Conservation (phyloP, 2,329 filamentous ascomycete genomes). For the Tothia fuscella region DNA sequence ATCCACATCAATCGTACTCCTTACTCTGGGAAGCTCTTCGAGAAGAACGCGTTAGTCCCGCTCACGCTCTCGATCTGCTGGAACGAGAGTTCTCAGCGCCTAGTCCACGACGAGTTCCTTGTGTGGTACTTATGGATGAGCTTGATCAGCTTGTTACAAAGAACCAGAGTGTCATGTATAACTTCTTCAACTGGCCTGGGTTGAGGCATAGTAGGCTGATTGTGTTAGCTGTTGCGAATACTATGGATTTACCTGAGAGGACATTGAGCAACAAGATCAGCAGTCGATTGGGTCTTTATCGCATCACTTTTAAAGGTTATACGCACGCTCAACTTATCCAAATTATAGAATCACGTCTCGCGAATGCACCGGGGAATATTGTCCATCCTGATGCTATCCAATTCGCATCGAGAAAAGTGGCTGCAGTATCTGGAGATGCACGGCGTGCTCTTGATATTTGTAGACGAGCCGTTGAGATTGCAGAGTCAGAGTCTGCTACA, state of each 20-base stretch:
- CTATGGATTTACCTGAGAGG: constrained; percentile 93
- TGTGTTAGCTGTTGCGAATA: constrained; percentile 94
- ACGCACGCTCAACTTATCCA: constrained; percentile 95
- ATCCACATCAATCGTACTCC: constrained; percentile 92
- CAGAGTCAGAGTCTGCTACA: constrained; percentile 55
- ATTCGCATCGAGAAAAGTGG: constrained; percentile 92
- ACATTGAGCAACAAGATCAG: constrained; percentile 98
- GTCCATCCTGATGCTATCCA: constrained; percentile 90
- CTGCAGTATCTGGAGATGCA: constrained; percentile 89
- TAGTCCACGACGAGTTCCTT: constrained; percentile 80
- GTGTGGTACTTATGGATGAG: constrained; percentile 97
- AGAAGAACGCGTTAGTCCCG: constrained; percentile 81
- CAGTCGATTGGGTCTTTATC: constrained; percentile 68
- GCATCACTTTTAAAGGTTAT: constrained; percentile 95
- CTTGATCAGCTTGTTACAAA: constrained; percentile 95
- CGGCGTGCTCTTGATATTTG: constrained; percentile 90
- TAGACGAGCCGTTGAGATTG: constrained; percentile 84
- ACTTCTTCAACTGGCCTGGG: constrained; percentile 99
- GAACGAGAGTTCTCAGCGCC: constrained; percentile 89
- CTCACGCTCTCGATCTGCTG: constrained; percentile 80
- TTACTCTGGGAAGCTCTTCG: constrained; percentile 93
- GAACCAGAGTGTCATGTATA: constrained; percentile 99
- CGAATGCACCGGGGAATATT: constrained; percentile 76
- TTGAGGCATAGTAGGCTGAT: constrained; percentile 84
- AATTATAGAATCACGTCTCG: constrained; percentile 88